Evolutionary conservation across 176 grass and related monocot species (phyloP).

Genomic region (Tillandsia fasciculata): DNA sequence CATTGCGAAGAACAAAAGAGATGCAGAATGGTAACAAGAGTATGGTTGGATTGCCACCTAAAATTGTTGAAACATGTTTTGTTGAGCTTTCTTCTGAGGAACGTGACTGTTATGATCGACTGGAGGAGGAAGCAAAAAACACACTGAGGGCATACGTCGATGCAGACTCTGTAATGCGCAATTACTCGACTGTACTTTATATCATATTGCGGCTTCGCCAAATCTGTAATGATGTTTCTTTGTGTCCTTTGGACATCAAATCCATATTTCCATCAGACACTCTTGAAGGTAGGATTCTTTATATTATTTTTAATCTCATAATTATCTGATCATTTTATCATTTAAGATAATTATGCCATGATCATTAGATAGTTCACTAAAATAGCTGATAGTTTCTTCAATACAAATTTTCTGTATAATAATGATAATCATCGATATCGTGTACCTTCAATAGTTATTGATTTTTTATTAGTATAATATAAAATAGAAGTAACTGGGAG

Average conservation of each 20-base stretch:
- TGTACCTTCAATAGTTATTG: no score
- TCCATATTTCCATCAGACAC: constrained; percentile 50
- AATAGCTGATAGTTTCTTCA: no score
- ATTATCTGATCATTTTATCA: neutral
- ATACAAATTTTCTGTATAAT: no score
- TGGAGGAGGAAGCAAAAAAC: constrained; percentile 72
- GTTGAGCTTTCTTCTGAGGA: constrained; percentile 87
- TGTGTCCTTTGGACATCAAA: constrained; percentile 73
- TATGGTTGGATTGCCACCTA: constrained; percentile 47
- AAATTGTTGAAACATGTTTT: constrained; percentile 51
- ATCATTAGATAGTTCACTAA: neutral
- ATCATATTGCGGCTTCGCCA: constrained; percentile 84
- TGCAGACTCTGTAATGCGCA: constrained; percentile 47
- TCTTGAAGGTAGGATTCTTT: constrained; percentile 51
- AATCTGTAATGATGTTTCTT: constrained; percentile 70
- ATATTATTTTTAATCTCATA: neutral
- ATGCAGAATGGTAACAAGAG: constrained; percentile 32
- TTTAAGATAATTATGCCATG: neutral
- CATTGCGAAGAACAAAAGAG: constrained; percentile 76
- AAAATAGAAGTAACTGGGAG: neutral
- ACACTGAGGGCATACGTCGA: constrained; percentile 65
- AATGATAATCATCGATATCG: no score
- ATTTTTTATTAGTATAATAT: no score
- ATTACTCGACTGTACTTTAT: constrained; percentile 85
- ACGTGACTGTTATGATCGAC: constrained; percentile 54